Evolutionary conservation across 768 basidiomycete genomes (phyloP), one percentile per base, ranked within the genome.

Genomic region (Rhizopogon salebrosus): DNA sequence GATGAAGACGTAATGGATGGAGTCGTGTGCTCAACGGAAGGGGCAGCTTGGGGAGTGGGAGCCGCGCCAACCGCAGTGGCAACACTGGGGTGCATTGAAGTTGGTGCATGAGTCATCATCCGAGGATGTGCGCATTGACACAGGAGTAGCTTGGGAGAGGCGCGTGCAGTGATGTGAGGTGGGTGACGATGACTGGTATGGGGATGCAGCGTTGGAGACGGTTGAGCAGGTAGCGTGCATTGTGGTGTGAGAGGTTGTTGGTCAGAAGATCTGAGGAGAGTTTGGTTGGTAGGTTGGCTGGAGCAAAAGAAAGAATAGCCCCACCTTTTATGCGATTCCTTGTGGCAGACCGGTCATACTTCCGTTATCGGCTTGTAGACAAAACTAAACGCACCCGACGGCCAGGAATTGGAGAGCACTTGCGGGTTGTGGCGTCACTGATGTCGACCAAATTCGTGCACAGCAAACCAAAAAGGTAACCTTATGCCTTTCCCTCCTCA

Each of bases 41-140:
- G 84, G 84, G 74, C 85, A 87, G 62, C 72, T 75, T 34, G 82
- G 78, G 24, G 80, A 65, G 57, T 79, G 77, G 14, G 72, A 63
- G 36, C 84, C 85, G 60, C 86, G 82, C 75, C 75, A 84, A 59
- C 85, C 85, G 57, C 87, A 89, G 65, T 87, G 84, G 75, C 84
- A 87, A 72, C 87, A 89, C 66, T 87, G 85, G 54, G 87, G 84
- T n/a, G 80, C 74, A 72, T 77, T 81, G 60, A 75, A 72, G 72
- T 80, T 71, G 49, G 74, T 64, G 34, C 70, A 63, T 45, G 69
- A 56, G 55, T 58, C 50, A 54, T 65, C 66, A 36, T 62, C 60
- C 48, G 54, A 54, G 11, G 62, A 57, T 50, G 56, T 57, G 45
- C 61, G 60, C 54, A 38, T 52, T 29, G 61, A 58, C 48, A 64